These are phyloP conservation scores for Macaranga tanarius DNA, from an alignment of 441 rosid genomes.

Conservation along the genomic window DNA sequence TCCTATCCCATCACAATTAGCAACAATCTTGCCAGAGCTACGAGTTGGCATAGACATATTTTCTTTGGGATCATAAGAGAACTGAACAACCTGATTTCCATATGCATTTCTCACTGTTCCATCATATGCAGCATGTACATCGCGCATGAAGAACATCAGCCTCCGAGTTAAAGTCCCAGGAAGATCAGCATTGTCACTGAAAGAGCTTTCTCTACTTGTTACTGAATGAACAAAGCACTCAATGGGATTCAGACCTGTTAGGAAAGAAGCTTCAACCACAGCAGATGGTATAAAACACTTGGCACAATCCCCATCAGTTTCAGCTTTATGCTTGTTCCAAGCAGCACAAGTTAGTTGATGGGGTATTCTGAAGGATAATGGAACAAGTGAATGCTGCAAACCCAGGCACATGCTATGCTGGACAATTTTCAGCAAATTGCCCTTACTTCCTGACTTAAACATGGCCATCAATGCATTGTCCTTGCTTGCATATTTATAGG, in stretches of 20 bases:
- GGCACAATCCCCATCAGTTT: constrained; percentile 39
- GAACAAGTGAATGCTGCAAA: constrained; percentile 75
- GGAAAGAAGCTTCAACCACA: constrained; percentile 69
- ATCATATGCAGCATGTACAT: constrained; percentile 69
- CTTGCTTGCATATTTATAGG: constrained; percentile 54
- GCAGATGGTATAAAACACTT: constrained; percentile 72
- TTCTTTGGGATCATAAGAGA: constrained; percentile 50
- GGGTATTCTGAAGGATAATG: constrained; percentile 82
- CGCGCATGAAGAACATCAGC: constrained; percentile 95
- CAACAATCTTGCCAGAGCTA: constrained; percentile 17
- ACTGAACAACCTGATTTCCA: constrained; percentile 81
- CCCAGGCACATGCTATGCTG: constrained; percentile 96
- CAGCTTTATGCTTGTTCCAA: constrained; percentile 61
- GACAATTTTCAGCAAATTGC: constrained; percentile 70
- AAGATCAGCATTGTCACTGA: constrained; percentile 94
- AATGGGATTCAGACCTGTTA: constrained; percentile 77
- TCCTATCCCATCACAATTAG: constrained; percentile 34
- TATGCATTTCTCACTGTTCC: constrained; percentile 88
- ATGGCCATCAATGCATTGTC: constrained; percentile 75
- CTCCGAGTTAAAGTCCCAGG: constrained; percentile 87
- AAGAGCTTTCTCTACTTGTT: constrained; percentile 79
- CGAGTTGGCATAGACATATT: constrained; percentile 4
- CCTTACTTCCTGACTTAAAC: constrained; percentile 97
- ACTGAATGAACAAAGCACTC: constrained; percentile 92
- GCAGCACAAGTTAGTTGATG: constrained; percentile 61